Conservation (phyloP, 768 basidiomycete genomes). For the Tricholomella constricta region DNA sequence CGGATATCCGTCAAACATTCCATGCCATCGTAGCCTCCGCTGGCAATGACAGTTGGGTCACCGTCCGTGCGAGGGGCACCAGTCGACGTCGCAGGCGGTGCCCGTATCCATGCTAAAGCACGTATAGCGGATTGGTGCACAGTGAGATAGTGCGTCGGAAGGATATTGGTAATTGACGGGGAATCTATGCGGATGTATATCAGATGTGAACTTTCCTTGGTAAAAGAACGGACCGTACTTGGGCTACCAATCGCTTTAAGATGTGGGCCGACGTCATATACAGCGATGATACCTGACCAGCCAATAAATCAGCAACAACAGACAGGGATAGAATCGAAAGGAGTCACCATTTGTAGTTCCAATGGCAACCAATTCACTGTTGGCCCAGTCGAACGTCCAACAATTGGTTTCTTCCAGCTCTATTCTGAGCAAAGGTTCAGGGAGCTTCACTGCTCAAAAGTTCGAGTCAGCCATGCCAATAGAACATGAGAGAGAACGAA, state of each 20-base stretch:
- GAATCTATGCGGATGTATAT: conserved; percentile 17
- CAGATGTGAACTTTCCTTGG: neutral
- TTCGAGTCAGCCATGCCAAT: too few relatives aligned
- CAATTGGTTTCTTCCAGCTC: conserved; percentile 76
- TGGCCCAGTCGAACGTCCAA: conserved; percentile 88
- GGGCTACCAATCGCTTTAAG: conserved; percentile 33
- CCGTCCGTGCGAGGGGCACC: conserved; percentile 48
- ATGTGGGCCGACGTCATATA: conserved; percentile 53
- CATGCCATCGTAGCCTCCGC: conserved; percentile 81
- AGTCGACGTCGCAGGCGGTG: conserved; percentile 53
- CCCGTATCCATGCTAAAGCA: conserved; percentile 71
- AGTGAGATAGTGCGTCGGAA: conserved; percentile 72
- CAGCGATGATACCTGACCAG: conserved; percentile 64
- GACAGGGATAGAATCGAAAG: neutral
- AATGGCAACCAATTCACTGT: conserved; percentile 77
- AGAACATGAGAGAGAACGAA: conserved; percentile 30
- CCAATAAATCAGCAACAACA: conserved; percentile 66
- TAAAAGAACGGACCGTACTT: conserved; percentile 30
- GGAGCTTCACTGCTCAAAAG: conserved; percentile 48
- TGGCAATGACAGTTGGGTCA: conserved; percentile 74
- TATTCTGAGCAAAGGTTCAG: conserved; percentile 69
- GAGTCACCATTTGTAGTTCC: conserved; percentile 79
- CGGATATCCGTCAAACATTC: conserved; percentile 77
- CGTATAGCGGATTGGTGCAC: conserved; percentile 83
- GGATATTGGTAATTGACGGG: conserved; percentile 38